phyloP scores from a whole-genome alignment of 129 eudicot species.

The Artemisia tridentata region DNA sequence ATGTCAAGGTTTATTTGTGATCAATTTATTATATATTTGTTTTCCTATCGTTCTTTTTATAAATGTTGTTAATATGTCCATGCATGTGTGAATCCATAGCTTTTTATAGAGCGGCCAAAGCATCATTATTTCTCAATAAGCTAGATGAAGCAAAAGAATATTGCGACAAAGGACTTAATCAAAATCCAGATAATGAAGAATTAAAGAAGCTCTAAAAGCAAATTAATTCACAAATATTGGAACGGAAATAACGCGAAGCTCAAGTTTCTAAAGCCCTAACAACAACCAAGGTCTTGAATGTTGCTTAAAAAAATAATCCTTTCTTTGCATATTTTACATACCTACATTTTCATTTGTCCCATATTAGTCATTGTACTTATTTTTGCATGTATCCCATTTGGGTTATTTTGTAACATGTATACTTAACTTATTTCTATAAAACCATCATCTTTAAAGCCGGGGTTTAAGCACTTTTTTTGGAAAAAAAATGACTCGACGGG shows the following conservation, averaged over 20 bases:
- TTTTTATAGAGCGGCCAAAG: slow-evolving; percentile 77
- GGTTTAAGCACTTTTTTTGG: too few relatives aligned
- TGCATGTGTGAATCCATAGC: slow-evolving; percentile 35
- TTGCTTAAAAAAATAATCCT: not conserved
- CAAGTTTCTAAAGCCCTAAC: slow-evolving; percentile 66
- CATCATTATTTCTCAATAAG: slow-evolving; percentile 65
- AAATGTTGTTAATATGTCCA: not conserved
- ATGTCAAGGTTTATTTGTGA: slow-evolving; percentile 59
- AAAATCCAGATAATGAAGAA: slow-evolving; percentile 69
- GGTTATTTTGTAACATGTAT: too few relatives aligned
- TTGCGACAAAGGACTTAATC: slow-evolving; percentile 74
- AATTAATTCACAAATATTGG: slow-evolving; percentile 48
- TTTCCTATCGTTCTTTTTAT: not conserved
- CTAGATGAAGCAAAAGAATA: slow-evolving; percentile 63
- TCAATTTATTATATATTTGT: too few relatives aligned
- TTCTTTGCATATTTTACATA: too few relatives aligned
- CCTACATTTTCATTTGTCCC: not conserved
- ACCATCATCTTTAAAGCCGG: too few relatives aligned
- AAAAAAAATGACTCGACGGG: too few relatives aligned
- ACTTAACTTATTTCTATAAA: too few relatives aligned
- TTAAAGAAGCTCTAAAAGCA: slow-evolving; percentile 58
- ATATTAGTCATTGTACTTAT: not conserved
- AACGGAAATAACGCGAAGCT: slow-evolving; percentile 53
- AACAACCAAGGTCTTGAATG: slow-evolving; percentile 59
- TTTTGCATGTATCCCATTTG: too few relatives aligned